A percentile compares a stretch with the other conserved stretches of the same genome.
Conservation (phyloP, 192 early-diverging fungal species). For the Pilaira anomala region DNA sequence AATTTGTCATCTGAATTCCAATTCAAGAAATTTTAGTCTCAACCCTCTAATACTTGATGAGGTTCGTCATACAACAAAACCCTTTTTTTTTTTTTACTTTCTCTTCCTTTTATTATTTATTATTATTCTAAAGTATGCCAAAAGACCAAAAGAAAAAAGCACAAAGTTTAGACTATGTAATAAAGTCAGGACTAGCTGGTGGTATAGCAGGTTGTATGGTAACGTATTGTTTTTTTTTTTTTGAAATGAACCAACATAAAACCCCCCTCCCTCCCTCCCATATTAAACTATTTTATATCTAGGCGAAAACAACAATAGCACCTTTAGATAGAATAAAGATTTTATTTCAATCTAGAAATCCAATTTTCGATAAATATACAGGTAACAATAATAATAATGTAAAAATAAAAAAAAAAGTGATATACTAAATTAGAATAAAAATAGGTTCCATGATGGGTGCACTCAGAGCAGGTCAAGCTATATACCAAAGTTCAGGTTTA, state of each 20-base stretch:
- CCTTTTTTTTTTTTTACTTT: neutral
- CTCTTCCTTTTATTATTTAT: neutral
- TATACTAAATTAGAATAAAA: neutral
- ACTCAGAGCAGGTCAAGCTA: constrained; percentile 76
- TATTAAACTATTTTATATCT: neutral
- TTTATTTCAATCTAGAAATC: constrained; percentile 79
- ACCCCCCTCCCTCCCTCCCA: too few species aligned
- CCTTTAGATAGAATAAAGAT: constrained; percentile 89
- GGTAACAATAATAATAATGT: constrained; percentile 38
- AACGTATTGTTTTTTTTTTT: neutral
- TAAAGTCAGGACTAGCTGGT: constrained; percentile 47
- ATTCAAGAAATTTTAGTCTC: too few species aligned
- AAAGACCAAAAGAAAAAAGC: constrained; percentile 1
- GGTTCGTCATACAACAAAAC: too few species aligned
- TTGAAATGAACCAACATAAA: neutral
- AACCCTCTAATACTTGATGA: too few species aligned
- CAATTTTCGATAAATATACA: constrained; percentile 65
- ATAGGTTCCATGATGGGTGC: constrained; percentile 76
- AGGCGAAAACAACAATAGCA: constrained; percentile 77
- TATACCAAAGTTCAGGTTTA: constrained; percentile 68
- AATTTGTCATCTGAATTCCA: too few species aligned
- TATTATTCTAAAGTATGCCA: neutral
- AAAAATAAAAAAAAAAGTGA: neutral
- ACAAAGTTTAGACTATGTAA: constrained; percentile 45
- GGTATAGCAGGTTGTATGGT: constrained; percentile 53